Conservation (phyloP, 345 rosid species). For the Kandelia obovata region DNA sequence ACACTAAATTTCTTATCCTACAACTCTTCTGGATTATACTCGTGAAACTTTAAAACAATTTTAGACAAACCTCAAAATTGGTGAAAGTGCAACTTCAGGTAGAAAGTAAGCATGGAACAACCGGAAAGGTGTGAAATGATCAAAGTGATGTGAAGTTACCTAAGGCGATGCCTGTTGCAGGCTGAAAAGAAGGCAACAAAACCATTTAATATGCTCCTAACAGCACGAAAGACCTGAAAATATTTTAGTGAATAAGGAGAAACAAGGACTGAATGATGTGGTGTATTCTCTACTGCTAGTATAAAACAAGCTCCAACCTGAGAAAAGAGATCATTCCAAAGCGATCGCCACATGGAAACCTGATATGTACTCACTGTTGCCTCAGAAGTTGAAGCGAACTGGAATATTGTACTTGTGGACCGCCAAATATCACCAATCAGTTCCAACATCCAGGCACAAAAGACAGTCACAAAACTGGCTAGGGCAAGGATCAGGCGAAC, state of each 20-base stretch:
- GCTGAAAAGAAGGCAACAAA: slow-evolving; percentile 80
- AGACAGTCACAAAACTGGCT: slow-evolving; percentile 39
- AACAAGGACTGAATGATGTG: slow-evolving; percentile 3
- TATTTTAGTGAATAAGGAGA: slow-evolving; percentile 14
- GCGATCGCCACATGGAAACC: slow-evolving; percentile 84
- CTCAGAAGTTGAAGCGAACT: slow-evolving; percentile 60
- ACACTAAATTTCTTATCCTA: not conserved
- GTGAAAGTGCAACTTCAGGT: not conserved
- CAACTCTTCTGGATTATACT: not conserved
- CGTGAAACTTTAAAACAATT: not conserved
- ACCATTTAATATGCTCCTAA: slow-evolving; percentile 85
- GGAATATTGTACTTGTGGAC: slow-evolving; percentile 46
- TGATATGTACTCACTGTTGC: slow-evolving; percentile 53
- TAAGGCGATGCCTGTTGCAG: slow-evolving; percentile 97
- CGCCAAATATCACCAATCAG: slow-evolving; percentile 52
- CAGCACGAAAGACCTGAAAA: slow-evolving; percentile 84
- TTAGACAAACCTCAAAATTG: too few relatives aligned
- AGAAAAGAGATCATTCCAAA: slow-evolving; percentile 97
- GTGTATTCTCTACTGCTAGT: not conserved
- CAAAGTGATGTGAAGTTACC: slow-evolving; percentile 40
- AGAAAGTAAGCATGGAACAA: not conserved
- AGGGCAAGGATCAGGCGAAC: slow-evolving; percentile 54
- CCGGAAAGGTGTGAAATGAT: not conserved
- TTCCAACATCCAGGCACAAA: slow-evolving; percentile 42
- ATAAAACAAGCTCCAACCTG: slow-evolving; percentile 44